Percentiles rank a stretch among this genome's conserved stretches.
These are phyloP conservation scores for Jamesozyma rosinii DNA, from an alignment of 805 yeast species.

Conservation along the genomic window DNA sequence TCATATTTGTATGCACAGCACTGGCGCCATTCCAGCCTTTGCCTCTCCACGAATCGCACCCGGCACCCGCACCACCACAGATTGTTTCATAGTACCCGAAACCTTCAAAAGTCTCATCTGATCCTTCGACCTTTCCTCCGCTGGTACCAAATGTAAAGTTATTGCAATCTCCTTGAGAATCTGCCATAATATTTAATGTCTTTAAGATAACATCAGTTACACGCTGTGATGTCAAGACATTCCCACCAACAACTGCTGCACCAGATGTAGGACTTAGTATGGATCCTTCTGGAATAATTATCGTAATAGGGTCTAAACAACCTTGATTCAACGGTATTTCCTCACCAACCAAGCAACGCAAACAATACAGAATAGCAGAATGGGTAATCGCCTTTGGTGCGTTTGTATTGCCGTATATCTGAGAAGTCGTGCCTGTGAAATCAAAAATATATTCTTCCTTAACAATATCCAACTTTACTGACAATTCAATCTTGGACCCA, in stretches of 20 bases:
- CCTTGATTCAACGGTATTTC: constrained; percentile 93
- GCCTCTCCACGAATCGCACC: constrained; percentile 41
- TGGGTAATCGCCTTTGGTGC: constrained; percentile 87
- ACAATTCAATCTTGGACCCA: constrained; percentile 58
- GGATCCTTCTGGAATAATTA: constrained; percentile 53
- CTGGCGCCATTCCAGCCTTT: constrained; percentile 76
- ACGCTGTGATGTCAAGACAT: constrained; percentile 90
- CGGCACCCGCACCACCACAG: constrained; percentile 93
- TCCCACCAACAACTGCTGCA: constrained; percentile 92
- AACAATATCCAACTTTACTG: constrained; percentile 40
- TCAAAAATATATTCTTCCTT: constrained; percentile 66
- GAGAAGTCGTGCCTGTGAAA: constrained; percentile 79
- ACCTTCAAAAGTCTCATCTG: constrained; percentile 41
- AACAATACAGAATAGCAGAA: constrained; percentile 80
- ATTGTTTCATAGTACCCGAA: constrained; percentile 92
- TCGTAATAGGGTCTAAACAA: constrained; percentile 68
- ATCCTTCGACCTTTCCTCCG: constrained; percentile 48
- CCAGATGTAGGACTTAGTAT: constrained; percentile 68
- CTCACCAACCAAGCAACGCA: constrained; percentile 74
- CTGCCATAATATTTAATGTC: constrained; percentile 85
- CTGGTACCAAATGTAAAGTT: constrained; percentile 86
- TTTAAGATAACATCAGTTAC: constrained; percentile 81
- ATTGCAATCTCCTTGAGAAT: constrained; percentile 92
- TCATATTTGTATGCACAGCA: constrained; percentile 92
- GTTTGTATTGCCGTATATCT: constrained; percentile 80